Base-by-base conservation (phyloP, 768 basidiomycete genomes). In the Rhodosporidiobolus odoratus region DNA sequence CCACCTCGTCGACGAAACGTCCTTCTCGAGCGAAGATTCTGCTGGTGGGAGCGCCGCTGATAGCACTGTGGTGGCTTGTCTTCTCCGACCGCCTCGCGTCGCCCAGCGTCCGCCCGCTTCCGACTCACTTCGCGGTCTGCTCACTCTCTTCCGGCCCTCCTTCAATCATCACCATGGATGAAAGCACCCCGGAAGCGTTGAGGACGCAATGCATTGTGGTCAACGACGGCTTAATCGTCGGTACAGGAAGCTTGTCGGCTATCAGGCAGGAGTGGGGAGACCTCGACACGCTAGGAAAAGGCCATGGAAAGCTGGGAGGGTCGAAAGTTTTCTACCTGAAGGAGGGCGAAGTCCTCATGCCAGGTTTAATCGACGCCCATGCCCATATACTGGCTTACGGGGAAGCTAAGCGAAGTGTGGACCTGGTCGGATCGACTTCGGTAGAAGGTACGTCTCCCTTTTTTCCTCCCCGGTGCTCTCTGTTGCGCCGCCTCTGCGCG, bases 351-450 rank as follows among this genome's bases (percentile, higher is more conserved):
- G 57, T 62, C 9, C 6, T 73, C 2, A 27, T 69, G 0, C 72
- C 72, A 0, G 72, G 72, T 0, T 35, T 73, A 41, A 71, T 68
- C 34, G 91, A 92, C 78, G 86, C 90, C 0, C 91, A 92, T 79
- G 90, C 87, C 0, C 91, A 93, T 77, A 80, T 91, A 27, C 77
- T 91, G 41, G 82, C 85, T 38, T 89, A 91, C 72, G 92, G 91
- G 1, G 86, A 85, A 71, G 88, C 86, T 78, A 82, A 81, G 79
- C 27, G 40, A 4, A 83, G 87, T 63, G 84, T 92, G 6, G 84
- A 86, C 53, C 81, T 93, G 2, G 80, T 83, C n/a, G 84, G 82
- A 16, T 83, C 86, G 35, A 76, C 75, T 10, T 89, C 89, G 1
- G 80, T 88, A 3, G 77, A 84, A 75, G 89, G 90, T 88, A 72